These are phyloP conservation scores for Pseudocercospora ulei DNA, from an alignment of 2,329 filamentous ascomycete species.

Conservation along the genomic window DNA sequence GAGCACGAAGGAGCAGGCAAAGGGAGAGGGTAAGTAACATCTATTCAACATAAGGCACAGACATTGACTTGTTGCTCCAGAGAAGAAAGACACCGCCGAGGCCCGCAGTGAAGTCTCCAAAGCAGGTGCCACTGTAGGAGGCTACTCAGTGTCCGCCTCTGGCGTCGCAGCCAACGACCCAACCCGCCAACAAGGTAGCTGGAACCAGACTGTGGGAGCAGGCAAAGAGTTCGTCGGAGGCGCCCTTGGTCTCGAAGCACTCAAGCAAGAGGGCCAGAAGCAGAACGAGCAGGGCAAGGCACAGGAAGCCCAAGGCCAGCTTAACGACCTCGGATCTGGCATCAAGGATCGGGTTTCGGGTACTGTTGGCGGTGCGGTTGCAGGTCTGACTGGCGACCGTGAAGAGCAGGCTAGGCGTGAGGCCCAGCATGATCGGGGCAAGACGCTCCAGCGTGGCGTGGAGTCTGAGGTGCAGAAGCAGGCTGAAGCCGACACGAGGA, in stretches of 20 bases:
- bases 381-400: conserved; percentile 52
- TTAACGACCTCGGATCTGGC: conserved; percentile 63
- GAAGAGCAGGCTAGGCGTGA: conserved; percentile 53
- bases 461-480: conserved; percentile 73
- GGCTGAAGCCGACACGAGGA: conserved; percentile 30
- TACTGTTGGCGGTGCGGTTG: conserved; percentile 58
- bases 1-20: conserved; percentile 55
- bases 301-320: conserved; percentile 73
- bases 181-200: conserved; percentile 61
- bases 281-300: conserved; percentile 74
- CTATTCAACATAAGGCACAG: too few species aligned
- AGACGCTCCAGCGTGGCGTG: conserved; percentile 72
- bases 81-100: conserved; percentile 55
- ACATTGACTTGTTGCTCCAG: too few species aligned
- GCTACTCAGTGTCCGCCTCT: conserved; percentile 57
- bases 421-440: conserved; percentile 66
- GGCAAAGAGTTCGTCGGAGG: conserved; percentile 74
- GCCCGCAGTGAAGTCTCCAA: conserved; percentile 65
- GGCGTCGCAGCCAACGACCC: conserved; percentile 65
- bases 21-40: conserved; percentile 19
- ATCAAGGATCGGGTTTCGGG: conserved; percentile 40
- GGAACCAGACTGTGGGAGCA: conserved; percentile 82
- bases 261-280: conserved; percentile 63
- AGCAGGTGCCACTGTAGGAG: conserved; percentile 62
- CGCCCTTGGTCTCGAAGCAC: conserved; percentile 60